phyloP scores from a whole-genome alignment of 2,329 filamentous ascomycete genomes.

The Fusarium mundagurra region DNA sequence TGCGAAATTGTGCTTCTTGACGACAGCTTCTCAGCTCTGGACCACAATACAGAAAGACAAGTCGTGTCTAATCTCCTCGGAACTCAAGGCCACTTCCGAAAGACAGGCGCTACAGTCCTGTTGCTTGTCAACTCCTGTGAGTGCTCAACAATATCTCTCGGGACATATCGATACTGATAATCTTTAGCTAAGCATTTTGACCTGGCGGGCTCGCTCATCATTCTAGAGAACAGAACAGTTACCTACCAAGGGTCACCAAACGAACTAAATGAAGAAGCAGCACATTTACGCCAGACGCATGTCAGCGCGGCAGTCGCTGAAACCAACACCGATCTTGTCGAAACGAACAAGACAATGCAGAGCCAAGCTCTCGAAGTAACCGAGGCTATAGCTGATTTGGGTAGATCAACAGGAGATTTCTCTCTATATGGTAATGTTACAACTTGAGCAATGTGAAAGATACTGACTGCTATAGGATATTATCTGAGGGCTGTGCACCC shows the following conservation, averaged over 20 bases:
- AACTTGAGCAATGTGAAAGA: fast-evolving
- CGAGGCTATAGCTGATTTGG: not conserved
- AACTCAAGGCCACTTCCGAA: not conserved
- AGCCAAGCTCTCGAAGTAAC: not conserved
- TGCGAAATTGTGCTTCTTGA: not conserved
- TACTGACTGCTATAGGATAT: not conserved
- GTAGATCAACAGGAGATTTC: not conserved
- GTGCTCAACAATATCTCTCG: fast-evolving
- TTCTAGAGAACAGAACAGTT: not conserved
- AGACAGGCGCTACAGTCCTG: not conserved
- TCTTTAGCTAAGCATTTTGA: not conserved
- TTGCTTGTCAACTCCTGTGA: not conserved
- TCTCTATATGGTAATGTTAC: not conserved
- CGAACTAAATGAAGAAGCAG: not conserved
- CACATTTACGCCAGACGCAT: not conserved
- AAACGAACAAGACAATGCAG: not conserved
- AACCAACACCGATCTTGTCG: fast-evolving
- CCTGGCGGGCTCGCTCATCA: not conserved
- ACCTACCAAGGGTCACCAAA: not conserved
- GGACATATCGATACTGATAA: not conserved
- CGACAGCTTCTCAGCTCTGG: not conserved
- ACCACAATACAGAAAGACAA: not conserved
- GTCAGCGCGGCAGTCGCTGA: fast-evolving
- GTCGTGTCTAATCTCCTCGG: not conserved
- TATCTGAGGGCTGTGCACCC: not conserved